Percentiles rank a stretch among this genome's conserved stretches.
Evolutionary conservation across 768 basidiomycete species (phyloP).

Genomic region (Russula sp.): DNA sequence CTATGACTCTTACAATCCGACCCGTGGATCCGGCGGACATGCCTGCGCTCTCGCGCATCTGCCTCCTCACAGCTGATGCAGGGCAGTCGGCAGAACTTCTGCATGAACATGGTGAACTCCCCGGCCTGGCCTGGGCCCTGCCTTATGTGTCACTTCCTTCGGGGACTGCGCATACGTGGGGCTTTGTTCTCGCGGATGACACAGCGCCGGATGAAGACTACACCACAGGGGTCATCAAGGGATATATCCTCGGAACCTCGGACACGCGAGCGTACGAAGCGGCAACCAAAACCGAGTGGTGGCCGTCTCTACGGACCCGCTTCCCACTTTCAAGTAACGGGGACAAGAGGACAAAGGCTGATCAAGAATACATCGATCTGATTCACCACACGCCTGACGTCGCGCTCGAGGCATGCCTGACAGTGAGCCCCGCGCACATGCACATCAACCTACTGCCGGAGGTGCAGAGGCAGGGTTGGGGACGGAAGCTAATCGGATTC

Average conservation of each 20-base stretch:
- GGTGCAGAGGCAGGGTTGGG: conserved; percentile 66
- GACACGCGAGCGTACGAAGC: conserved; percentile 62
- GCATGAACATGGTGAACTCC: conserved; percentile 57
- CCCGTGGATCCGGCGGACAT: conserved; percentile 47
- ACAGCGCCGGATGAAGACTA: conserved; percentile 25
- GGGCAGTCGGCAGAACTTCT: conserved; percentile 56
- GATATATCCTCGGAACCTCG: conserved; percentile 60
- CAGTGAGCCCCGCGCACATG: conserved; percentile 65
- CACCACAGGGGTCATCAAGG: conserved; percentile 45
- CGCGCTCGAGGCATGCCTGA: conserved; percentile 42
- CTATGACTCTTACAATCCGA: conserved; percentile 38
- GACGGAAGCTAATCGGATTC: conserved; percentile 49
- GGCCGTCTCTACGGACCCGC: conserved; percentile 50
- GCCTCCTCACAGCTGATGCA: conserved; percentile 66
- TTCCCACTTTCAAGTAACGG: conserved; percentile 35
- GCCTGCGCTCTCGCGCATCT: conserved; percentile 57
- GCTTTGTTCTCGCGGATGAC: conserved; percentile 61
- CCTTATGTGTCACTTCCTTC: conserved; percentile 62
- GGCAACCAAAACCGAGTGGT: conserved; percentile 52
- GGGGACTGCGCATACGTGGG: conserved; percentile 44
- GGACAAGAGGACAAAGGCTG: conserved; percentile 28
- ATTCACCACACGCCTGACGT: conserved; percentile 35
- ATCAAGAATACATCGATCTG: conserved; percentile 34
- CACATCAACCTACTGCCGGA: conserved; percentile 66
- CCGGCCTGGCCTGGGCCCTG: conserved; percentile 64